Evolutionary conservation across 1,139 yeast species (phyloP).

Genomic region (Taphrina flavorubra): DNA sequence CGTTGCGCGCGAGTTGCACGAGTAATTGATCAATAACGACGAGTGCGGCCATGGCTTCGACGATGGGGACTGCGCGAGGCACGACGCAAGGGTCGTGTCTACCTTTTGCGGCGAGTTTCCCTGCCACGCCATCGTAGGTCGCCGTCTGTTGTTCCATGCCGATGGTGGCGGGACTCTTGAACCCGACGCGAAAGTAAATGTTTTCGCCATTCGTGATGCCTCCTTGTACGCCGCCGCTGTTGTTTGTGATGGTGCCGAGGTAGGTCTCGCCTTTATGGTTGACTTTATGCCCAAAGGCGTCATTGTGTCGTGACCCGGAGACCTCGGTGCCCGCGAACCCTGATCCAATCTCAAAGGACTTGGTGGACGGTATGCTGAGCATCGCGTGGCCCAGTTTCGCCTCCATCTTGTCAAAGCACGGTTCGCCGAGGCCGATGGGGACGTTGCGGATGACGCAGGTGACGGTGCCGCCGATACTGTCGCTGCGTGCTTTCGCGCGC

Average conservation of each 20-base stretch:
- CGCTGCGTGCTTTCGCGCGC: slow-evolving; percentile 81
- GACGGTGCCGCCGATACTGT: slow-evolving; percentile 96
- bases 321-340: slow-evolving; percentile 89
- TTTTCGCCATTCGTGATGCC: slow-evolving; percentile 96
- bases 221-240: slow-evolving; percentile 97
- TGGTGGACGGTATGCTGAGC: slow-evolving; percentile 96
- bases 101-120: slow-evolving; percentile 92
- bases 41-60: slow-evolving; percentile 96
- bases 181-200: slow-evolving; percentile 91
- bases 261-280: slow-evolving; percentile 49
- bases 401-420: slow-evolving; percentile 94
- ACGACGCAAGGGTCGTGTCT: slow-evolving; percentile 99
- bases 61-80: slow-evolving; percentile 98
- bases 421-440: slow-evolving; percentile 95
- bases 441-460: slow-evolving; percentile 94
- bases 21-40: slow-evolving; percentile 84
- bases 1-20: slow-evolving; percentile 84
- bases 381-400: slow-evolving; percentile 95
- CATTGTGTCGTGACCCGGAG: slow-evolving; percentile 94
- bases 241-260: slow-evolving; percentile 84
- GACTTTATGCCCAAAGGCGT: slow-evolving; percentile 61
- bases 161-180: slow-evolving; percentile 97
- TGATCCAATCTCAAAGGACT: slow-evolving; percentile 96
- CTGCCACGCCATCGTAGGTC: slow-evolving; percentile 82
- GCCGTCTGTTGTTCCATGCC: slow-evolving; percentile 89